Conservation (phyloP, 2,329 filamentous ascomycete genomes). For the Zarea fungicola region DNA sequence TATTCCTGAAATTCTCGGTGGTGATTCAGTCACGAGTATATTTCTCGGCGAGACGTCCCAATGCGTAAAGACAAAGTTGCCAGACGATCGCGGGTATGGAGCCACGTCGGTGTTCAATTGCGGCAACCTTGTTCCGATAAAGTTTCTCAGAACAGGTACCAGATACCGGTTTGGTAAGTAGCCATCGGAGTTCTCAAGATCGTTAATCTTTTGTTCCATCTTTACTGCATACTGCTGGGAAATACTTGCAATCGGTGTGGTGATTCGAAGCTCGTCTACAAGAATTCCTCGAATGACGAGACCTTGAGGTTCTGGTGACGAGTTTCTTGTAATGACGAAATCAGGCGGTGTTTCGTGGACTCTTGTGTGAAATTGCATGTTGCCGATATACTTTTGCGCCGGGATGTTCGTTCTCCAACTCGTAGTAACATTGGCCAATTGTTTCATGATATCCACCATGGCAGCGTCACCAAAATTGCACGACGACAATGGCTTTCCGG, state of each 20-base stretch:
- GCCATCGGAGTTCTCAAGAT: constrained; percentile 5
- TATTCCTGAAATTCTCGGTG: constrained; percentile 17
- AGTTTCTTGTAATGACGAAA: neutral
- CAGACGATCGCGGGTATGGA: neutral
- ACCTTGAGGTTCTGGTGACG: neutral
- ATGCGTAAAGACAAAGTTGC: constrained; percentile 18
- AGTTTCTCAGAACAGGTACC: neutral
- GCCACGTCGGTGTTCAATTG: constrained; percentile 3
- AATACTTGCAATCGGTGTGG: constrained; percentile 13
- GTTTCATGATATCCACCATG: constrained; percentile 11
- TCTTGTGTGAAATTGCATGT: constrained; percentile 8
- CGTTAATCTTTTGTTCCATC: constrained; percentile 11
- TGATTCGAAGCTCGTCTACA: constrained; percentile 12
- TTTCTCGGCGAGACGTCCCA: constrained; percentile 21
- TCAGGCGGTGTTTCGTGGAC: neutral
- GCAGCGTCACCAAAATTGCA: constrained; percentile 12
- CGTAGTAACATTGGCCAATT: constrained; percentile 17
- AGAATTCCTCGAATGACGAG: constrained; percentile 10
- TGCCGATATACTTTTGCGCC: constrained; percentile 15
- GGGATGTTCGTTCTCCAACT: constrained; percentile 18
- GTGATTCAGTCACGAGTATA: constrained; percentile 15
- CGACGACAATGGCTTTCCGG: constrained; percentile 14
- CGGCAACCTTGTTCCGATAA: constrained; percentile 12
- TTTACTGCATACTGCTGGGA: constrained; percentile 14
- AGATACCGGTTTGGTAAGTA: constrained; percentile 11